Evolutionary conservation across 345 rosid species (phyloP).

Genomic region (Eucalyptus regnans): DNA sequence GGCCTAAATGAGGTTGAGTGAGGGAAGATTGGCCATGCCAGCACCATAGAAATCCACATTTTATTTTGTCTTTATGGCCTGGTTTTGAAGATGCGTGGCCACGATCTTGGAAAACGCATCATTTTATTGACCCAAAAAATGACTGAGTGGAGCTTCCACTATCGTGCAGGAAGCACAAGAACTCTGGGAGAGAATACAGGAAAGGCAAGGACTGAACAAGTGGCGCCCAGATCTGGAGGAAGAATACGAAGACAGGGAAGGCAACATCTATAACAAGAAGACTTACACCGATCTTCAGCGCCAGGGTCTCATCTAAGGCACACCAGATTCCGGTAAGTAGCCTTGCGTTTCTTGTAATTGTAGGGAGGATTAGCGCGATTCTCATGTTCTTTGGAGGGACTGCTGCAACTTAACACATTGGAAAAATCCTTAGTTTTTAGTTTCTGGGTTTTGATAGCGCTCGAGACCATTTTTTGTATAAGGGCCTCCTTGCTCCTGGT

Average conservation of each 20-base stretch:
- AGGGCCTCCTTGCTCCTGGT: not conserved
- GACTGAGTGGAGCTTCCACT: not conserved
- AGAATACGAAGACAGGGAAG: conserved; percentile 97
- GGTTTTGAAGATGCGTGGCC: not conserved
- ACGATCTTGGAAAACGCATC: not conserved
- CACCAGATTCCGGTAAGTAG: not conserved
- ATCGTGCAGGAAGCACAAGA: conserved; percentile 76
- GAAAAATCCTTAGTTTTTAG: not conserved
- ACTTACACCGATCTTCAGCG: conserved; percentile 95
- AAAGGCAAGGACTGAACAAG: conserved; percentile 75
- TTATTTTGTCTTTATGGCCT: not conserved
- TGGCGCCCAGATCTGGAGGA: conserved; percentile 99
- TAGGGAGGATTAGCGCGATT: not conserved
- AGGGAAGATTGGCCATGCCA: not conserved
- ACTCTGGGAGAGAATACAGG: conserved; percentile 89
- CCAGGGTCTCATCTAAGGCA: conserved; percentile 66
- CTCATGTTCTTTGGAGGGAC: not conserved
- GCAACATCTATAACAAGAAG: conserved; percentile 97
- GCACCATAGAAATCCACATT: not conserved
- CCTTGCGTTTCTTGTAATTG: not conserved
- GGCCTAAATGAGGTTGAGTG: not conserved
- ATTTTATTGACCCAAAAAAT: not conserved
- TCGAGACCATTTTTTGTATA: not conserved
- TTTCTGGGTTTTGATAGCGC: not conserved
- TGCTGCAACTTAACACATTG: not conserved